Base-by-base conservation (phyloP, 2,329 filamentous ascomycete genomes). In the Aspergillus novofumigatus region DNA sequence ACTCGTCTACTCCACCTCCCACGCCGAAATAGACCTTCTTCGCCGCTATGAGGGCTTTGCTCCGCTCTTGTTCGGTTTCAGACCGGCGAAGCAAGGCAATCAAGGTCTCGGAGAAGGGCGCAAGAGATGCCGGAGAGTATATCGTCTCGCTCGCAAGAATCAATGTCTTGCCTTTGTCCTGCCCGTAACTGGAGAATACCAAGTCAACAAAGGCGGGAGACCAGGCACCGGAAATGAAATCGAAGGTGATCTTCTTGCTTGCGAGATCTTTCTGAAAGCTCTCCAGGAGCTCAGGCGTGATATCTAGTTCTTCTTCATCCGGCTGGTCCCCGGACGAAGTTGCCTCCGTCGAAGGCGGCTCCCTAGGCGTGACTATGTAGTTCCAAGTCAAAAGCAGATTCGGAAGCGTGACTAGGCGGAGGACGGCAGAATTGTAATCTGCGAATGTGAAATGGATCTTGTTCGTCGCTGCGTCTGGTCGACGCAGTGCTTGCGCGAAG, bases 11-110 rank as follows among this genome's bases (percentile, higher is more conserved):
- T 29, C 84, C 85, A 1, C 85, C 85, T 1, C 85, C 85, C 29
- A 88, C 85, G 0, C 85, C 85, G 65, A 88, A 88, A 71, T 88
- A 88, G 44, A 87, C 80, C 61, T 81, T 78, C 72, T 88, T 88
- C 2, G 85, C 85, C 8, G 83, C 85, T 4, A 88, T 75, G 56
- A 86, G 72, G 2, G 83, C 82, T 61, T 79, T 83, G 41, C 69
- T 67, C 41, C 55, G 66, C 21, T 21, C 52, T 14, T 54, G 54
- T 3, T 50, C 58, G 4, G 53, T 59, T 29, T 44, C 61, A n/a
- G 65, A 69, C 71, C 67, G 75, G 69, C 59, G 80, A 62, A 87
- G 69, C 26, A 86, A 61, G 6, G 66, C 72, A 8, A 81, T 64
- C 48, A 87, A 68, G 1, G 81, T 79, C 44, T 83, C 78, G 0